A percentile compares a stretch with the other conserved stretches of the same genome.
Conservation (phyloP, 306 rosid genomes). For the Dryas alaskensis region DNA sequence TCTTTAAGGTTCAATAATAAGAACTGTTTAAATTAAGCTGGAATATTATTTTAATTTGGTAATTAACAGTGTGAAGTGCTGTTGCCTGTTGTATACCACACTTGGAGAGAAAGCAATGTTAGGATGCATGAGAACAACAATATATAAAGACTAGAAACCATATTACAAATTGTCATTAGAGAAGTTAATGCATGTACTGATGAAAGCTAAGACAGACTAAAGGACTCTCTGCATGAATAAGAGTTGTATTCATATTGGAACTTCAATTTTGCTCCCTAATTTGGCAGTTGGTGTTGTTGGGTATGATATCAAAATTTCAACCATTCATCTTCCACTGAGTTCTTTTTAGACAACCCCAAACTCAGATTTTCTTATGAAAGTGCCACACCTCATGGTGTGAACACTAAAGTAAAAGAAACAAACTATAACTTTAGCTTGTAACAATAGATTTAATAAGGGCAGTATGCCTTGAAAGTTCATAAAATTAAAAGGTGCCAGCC, state of each 20-base stretch:
- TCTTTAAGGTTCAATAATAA: not conserved
- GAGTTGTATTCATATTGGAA: not conserved
- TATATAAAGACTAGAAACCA: not conserved
- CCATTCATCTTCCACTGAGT: not conserved
- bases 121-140: not conserved
- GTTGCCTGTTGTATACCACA: too few relatives aligned
- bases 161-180: not conserved
- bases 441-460: not conserved
- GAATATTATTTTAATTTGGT: not conserved
- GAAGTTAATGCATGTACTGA: not conserved
- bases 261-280: not conserved
- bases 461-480: conserved; percentile 8
- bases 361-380: not conserved
- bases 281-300: not conserved
- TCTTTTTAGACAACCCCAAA: not conserved
- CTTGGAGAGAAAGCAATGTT: not conserved
- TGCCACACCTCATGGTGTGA: conserved; percentile 16
- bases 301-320: not conserved
- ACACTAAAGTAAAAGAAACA: conserved; percentile 25
- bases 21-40: not conserved
- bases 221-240: not conserved
- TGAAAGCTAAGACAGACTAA: not conserved
- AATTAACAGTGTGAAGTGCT: not conserved
- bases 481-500: conserved; percentile 13
- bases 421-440: conserved; percentile 8